phyloP scores from a whole-genome alignment of 371 early-diverging fungal genomes.

The Lichtheimia hyalospora region DNA sequence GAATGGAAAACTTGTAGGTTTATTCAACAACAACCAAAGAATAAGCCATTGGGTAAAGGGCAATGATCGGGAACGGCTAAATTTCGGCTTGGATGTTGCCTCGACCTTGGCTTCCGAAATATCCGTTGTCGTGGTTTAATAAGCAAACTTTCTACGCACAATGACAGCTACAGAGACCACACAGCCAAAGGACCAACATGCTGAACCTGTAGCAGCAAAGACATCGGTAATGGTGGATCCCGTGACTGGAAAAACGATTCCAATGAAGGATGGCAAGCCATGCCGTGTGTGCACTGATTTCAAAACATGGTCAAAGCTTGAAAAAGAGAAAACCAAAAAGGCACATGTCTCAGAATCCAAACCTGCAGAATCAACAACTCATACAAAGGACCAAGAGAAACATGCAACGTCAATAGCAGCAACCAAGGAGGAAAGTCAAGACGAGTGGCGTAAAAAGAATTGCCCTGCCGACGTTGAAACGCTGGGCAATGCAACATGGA shows the following conservation, averaged over 20 bases:
- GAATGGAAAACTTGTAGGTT: too few relatives aligned
- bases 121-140: too few relatives aligned
- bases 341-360: slow-evolving; percentile 9
- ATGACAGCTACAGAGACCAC: slow-evolving; percentile 3
- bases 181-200: not conserved
- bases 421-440: slow-evolving; percentile 7
- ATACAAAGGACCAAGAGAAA: slow-evolving; percentile 6
- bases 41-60: too few relatives aligned
- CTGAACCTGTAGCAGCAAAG: not conserved
- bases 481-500: slow-evolving; percentile 95
- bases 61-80: too few relatives aligned
- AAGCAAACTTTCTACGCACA: not conserved
- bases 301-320: slow-evolving; percentile 61
- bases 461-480: slow-evolving; percentile 90
- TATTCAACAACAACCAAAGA: too few relatives aligned
- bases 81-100: too few relatives aligned
- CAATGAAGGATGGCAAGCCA: slow-evolving; percentile 64
- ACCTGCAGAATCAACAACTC: slow-evolving; percentile 17
- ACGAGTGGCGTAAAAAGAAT: slow-evolving; percentile 48
- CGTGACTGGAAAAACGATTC: slow-evolving; percentile 39
- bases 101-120: too few relatives aligned
- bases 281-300: slow-evolving; percentile 78
- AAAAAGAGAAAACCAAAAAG: slow-evolving; percentile 32
- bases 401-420: slow-evolving; percentile 12
- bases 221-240: slow-evolving; percentile 34